These are phyloP conservation scores for Leishmania tarentolae DNA, from an alignment of 208 protist genomes.

Conservation along the genomic window DNA sequence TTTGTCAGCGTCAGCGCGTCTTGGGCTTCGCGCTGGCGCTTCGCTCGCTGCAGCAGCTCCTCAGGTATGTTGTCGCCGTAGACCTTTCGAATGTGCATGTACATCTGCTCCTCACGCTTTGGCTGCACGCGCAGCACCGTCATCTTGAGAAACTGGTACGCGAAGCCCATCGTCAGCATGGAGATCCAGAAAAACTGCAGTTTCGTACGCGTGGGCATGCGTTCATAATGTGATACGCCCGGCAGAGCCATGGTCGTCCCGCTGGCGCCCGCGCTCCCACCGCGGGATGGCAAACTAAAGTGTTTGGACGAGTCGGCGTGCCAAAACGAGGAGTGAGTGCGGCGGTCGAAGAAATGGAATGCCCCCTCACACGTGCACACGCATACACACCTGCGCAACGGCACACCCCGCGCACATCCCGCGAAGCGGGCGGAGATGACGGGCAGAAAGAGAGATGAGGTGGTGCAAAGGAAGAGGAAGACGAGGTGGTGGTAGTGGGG, in stretches of 20 bases:
- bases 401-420: background rate
- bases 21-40: slow-evolving; percentile 76
- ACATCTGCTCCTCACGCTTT: slow-evolving; percentile 89
- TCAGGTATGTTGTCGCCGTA: slow-evolving; percentile 82
- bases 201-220: slow-evolving; percentile 78
- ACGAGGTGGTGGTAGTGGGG: background rate
- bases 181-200: slow-evolving; percentile 80
- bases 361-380: background rate
- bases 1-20: slow-evolving; percentile 76
- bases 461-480: background rate
- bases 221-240: slow-evolving; percentile 77
- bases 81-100: slow-evolving; percentile 63
- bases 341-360: background rate
- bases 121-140: slow-evolving; percentile 78
- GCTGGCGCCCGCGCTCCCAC: too few relatives aligned
- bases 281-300: background rate
- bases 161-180: slow-evolving; percentile 78
- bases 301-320: background rate
- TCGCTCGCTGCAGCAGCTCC: slow-evolving; percentile 60
- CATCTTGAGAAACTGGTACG: slow-evolving; percentile 79
- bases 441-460: background rate
- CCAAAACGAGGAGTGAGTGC: background rate
- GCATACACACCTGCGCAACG: background rate
- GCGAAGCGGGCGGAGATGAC: background rate
- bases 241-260: slow-evolving; percentile 55